Conservation (phyloP, 768 basidiomycete genomes). For the Amylocystis lapponica region DNA sequence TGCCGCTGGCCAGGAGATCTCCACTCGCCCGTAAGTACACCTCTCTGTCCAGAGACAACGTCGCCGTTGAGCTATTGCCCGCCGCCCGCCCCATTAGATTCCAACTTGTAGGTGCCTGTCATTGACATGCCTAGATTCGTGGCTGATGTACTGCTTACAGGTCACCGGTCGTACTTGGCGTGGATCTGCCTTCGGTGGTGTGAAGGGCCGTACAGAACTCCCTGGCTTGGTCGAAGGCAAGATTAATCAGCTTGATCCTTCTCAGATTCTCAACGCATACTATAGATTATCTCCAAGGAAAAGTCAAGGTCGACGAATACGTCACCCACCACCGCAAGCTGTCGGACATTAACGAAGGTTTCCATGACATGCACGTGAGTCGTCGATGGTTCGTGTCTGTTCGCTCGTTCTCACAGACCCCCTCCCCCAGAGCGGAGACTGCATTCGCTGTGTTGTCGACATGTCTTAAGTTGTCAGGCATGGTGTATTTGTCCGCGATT, state of each 20-base stretch:
- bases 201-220: conserved; percentile 94
- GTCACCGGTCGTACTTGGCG: conserved; percentile 91
- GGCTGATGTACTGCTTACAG: no score
- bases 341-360: conserved; percentile 77
- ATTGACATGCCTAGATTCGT: no score
- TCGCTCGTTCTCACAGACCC: neutral
- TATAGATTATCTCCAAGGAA: conserved; percentile 75
- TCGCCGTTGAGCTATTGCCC: neutral
- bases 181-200: conserved; percentile 93
- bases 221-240: conserved; percentile 89
- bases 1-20: conserved; percentile 84
- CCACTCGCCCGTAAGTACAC: conserved; percentile 26
- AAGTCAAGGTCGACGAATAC: conserved; percentile 91
- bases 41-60: neutral
- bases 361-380: conserved; percentile 96
- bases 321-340: conserved; percentile 82
- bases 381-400: neutral
- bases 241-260: conserved; percentile 6
- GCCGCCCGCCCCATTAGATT: conserved; percentile 19
- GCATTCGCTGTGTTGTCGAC: conserved; percentile 93
- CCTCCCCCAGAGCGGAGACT: conserved; percentile 59
- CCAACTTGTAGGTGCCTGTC: conserved; percentile 43
- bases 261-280: conserved; percentile 8
- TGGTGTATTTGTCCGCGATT: conserved; percentile 3
- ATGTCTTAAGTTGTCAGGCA: conserved; percentile 39